These are phyloP conservation scores for Suillus sp. DNA, from an alignment of 768 basidiomycete species.

Conservation along the genomic window DNA sequence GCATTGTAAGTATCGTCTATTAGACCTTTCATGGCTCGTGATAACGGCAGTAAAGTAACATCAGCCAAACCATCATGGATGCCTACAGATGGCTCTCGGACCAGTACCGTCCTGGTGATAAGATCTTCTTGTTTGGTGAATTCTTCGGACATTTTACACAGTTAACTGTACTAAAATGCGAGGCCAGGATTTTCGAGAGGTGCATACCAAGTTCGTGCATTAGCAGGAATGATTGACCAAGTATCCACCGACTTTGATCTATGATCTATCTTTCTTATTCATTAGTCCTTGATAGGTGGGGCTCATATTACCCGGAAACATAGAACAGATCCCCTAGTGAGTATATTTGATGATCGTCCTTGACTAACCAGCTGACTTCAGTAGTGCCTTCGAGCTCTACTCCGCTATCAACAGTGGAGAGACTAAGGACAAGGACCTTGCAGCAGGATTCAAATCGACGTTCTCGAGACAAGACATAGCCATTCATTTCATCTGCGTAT, in stretches of 20 bases:
- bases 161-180: constrained; percentile 11
- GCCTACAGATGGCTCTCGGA: constrained; percentile 47
- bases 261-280: not conserved
- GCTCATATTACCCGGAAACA: constrained; percentile 41
- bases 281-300: constrained; percentile 36
- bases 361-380: not conserved
- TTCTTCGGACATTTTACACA: not conserved
- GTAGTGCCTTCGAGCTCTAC: constrained; percentile 43
- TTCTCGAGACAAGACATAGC: constrained; percentile 37
- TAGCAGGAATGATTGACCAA: constrained; percentile 48
- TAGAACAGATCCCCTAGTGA: constrained; percentile 45
- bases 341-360: not conserved
- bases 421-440: constrained; percentile 23
- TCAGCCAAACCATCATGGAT: constrained; percentile 31
- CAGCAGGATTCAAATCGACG: constrained; percentile 35
- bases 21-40: not conserved
- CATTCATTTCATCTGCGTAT: constrained; percentile 48
- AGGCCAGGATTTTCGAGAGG: constrained; percentile 48
- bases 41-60: not conserved
- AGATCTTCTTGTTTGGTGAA: constrained; percentile 44
- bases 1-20: constrained; percentile 33
- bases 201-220: constrained; percentile 45
- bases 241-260: constrained; percentile 22
- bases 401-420: constrained; percentile 27
- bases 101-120: constrained; percentile 39